Base-by-base conservation (phyloP, 1,284 basidiomycete genomes). In the Apiotrichum porosum region DNA sequence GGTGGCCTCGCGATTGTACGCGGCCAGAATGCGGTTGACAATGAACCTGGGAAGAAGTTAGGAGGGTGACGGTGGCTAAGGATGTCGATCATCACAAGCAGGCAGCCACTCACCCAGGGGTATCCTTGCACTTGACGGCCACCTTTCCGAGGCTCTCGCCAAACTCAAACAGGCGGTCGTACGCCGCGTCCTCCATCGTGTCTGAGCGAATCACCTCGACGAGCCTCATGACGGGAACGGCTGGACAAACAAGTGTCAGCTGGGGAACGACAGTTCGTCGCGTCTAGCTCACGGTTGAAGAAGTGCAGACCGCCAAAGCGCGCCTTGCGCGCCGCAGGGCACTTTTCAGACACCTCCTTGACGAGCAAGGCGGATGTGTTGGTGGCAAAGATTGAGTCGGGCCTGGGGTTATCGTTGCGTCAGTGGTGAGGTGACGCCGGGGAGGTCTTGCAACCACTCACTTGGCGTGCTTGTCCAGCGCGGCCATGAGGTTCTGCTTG, bases 331-430 rank as follows among this genome's bases (percentile, higher is more conserved):
- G 63, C 67, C 2, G 52, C 38, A 2, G 60, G 47, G 37, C 65
- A 72, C 4, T 63, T 46, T 44, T 68, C 63, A 9, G 77, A 77
- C 34, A 81, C 77, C 52, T 78, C 77, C n/a, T 66, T 67, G 41
- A 81, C 74, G 41, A 74, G 75, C 34, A 81, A 62, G 30, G 73
- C 75, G 26, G 73, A 76, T n/a, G 80, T 81, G 65, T 81, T 81
- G 48, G 72, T 76, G 14, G 79, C 78, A 53, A 81, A 80, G 51
- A 80, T 73, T 14, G 44, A 42, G 15, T 72, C 57, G 28, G 31
- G 51, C 35, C 46, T 51, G 35, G 3, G 1, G 15, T 39, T 4
- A 34, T 28, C 28, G 49, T 4, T 17, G 19, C n/a, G 22, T 9
- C 10, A 9, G n/a, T 12, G 13, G 17, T 13, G 14, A 34, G 14